These are phyloP conservation scores for Anisodus tanguticus DNA, from an alignment of 257 asterid genomes.

Conservation along the genomic window DNA sequence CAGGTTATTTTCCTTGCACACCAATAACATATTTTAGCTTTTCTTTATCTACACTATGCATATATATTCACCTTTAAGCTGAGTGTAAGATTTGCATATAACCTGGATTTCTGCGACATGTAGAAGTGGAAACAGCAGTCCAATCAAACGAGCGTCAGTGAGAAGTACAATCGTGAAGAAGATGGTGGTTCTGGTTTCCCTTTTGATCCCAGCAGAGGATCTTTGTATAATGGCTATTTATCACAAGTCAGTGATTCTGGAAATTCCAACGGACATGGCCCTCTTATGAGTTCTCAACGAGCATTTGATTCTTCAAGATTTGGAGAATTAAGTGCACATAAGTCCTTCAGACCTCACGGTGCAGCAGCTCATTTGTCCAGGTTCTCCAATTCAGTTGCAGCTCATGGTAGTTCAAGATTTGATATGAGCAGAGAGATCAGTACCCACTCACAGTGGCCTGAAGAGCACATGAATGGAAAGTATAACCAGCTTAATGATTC, in stretches of 20 bases:
- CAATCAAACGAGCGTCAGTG: conserved; percentile 61
- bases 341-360: conserved; percentile 55
- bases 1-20: conserved; percentile 50
- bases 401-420: conserved; percentile 60
- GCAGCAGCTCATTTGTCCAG: conserved; percentile 62
- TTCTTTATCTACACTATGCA: conserved; percentile 23
- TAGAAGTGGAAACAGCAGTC: conserved; percentile 60
- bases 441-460: conserved; percentile 55
- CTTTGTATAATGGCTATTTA: conserved; percentile 40
- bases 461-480: conserved; percentile 38
- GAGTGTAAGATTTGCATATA: conserved; percentile 8
- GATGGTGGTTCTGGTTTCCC: conserved; percentile 58
- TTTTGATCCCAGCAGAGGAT: conserved; percentile 51
- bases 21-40: neutral
- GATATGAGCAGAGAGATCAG: conserved; percentile 63
- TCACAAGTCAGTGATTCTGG: conserved; percentile 45
- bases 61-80: neutral
- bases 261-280: conserved; percentile 40
- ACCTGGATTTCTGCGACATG: conserved; percentile 29
- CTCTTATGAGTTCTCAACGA: conserved; percentile 35
- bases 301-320: conserved; percentile 50
- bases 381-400: conserved; percentile 79
- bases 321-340: conserved; percentile 56
- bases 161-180: conserved; percentile 58
- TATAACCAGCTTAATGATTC: conserved; percentile 53